A percentile compares a stretch with the other conserved stretches of the same genome.
Conservation (phyloP, 2,329 filamentous ascomycete genomes). For the Cryphonectria parasitica region DNA sequence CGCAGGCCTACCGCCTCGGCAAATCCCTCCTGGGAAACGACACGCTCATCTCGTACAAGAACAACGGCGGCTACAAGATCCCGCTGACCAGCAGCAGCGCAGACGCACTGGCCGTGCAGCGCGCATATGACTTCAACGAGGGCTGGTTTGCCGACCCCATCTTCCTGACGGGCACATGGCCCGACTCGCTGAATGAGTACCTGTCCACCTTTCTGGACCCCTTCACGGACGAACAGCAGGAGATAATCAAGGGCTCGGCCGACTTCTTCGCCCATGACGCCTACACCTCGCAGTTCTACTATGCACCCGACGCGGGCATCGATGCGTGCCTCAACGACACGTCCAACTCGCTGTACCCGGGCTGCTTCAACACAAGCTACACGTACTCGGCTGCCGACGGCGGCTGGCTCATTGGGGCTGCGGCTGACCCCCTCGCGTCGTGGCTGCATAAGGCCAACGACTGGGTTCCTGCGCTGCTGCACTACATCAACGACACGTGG, state of each 20-base stretch:
- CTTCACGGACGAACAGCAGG: constrained; percentile 19
- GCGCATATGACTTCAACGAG: constrained; percentile 26
- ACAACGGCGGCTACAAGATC: constrained; percentile 27
- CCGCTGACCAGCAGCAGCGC: constrained; percentile 18
- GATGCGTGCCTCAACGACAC: constrained; percentile 16
- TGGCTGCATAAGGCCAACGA: constrained; percentile 22
- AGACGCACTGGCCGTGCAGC: constrained; percentile 23
- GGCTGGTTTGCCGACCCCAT: constrained; percentile 26
- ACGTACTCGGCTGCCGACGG: constrained; percentile 17
- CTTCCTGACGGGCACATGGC: constrained; percentile 24
- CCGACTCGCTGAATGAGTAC: constrained; percentile 21
- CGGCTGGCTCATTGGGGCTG: constrained; percentile 20
- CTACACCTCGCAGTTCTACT: constrained; percentile 24
- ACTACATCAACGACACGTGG: constrained; percentile 22
- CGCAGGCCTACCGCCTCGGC: constrained; percentile 22
- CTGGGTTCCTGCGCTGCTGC: constrained; percentile 24
- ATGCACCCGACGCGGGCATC: constrained; percentile 20
- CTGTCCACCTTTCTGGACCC: constrained; percentile 25
- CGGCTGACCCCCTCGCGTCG: constrained; percentile 18
- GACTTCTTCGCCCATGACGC: constrained; percentile 25
- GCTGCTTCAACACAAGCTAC: constrained; percentile 25
- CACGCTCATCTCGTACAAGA: constrained; percentile 25
- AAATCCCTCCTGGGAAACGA: constrained; percentile 21
- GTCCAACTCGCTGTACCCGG: constrained; percentile 19
- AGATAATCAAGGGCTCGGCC: constrained; percentile 10